Conservation (phyloP, 23 red algal genomes). For the Chondrus crispus region DNA sequence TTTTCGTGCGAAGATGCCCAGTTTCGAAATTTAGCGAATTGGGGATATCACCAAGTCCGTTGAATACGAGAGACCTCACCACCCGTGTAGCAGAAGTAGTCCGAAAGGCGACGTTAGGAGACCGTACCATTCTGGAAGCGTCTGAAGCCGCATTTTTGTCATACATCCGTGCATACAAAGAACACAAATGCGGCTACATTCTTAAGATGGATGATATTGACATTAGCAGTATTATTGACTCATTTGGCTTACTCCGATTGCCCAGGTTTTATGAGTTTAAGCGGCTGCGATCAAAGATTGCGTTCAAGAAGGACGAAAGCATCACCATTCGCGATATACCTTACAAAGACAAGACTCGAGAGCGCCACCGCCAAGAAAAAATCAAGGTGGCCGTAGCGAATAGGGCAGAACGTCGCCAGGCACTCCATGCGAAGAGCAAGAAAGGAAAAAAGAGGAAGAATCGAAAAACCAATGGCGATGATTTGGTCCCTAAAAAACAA, state of each 20-base stretch:
- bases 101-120: constrained; percentile 27
- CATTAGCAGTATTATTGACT: constrained; percentile 46
- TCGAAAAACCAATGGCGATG: not conserved
- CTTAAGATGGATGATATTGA: constrained; percentile 61
- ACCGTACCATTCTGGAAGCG: constrained; percentile 65
- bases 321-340: constrained; percentile 47
- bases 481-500: not conserved
- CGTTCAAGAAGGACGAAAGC: constrained; percentile 8
- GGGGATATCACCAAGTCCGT: no score
- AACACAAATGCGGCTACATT: constrained; percentile 67
- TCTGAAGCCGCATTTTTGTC: constrained; percentile 71
- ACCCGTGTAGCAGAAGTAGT: no score
- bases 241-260: constrained; percentile 64
- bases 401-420: constrained; percentile 2
- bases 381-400: constrained; percentile 27
- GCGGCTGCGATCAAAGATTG: constrained; percentile 27
- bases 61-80: not conserved
- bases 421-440: constrained; percentile 38
- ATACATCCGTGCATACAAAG: constrained; percentile 82
- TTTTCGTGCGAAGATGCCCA: constrained; percentile 46
- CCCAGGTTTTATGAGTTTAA: constrained; percentile 78
- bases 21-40: not conserved
- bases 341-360: constrained; percentile 59
- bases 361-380: constrained; percentile 44
- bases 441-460: constrained; percentile 40